Evolutionary conservation across 1,284 basidiomycete genomes (phyloP).

Genomic region (Kalmanozyma brasiliensis): DNA sequence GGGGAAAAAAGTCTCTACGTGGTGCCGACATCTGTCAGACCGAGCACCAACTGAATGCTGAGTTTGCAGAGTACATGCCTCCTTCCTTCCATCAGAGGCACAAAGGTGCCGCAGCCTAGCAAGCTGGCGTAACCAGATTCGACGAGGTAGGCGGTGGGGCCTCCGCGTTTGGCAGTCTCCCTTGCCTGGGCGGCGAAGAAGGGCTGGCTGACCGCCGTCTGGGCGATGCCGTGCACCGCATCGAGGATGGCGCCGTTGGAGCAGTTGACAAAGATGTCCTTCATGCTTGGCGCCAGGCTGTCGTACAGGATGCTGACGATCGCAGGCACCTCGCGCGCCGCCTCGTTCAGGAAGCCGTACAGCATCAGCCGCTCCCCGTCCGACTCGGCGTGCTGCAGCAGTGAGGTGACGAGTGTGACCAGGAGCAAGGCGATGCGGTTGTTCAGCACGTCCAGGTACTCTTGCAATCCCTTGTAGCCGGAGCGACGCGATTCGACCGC

Average conservation of each 20-base stretch:
- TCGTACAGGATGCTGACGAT: constrained; percentile 65
- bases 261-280: constrained; percentile 59
- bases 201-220: constrained; percentile 58
- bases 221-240: constrained; percentile 59
- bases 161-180: constrained; percentile 61
- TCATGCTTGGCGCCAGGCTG: constrained; percentile 56
- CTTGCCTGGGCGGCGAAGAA: constrained; percentile 62
- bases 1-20: constrained; percentile 4
- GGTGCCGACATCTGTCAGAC: constrained; percentile 57
- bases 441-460: constrained; percentile 52
- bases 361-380: constrained; percentile 57
- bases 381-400: constrained; percentile 59
- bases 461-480: constrained; percentile 45
- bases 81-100: constrained; percentile 45
- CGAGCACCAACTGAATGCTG: constrained; percentile 53
- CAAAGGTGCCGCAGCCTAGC: constrained; percentile 60
- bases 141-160: constrained; percentile 56
- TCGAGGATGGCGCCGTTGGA: constrained; percentile 59
- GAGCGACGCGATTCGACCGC: constrained; percentile 47
- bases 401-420: constrained; percentile 54
- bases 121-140: constrained; percentile 60
- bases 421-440: constrained; percentile 61
- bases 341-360: constrained; percentile 60
- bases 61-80: constrained; percentile 55
- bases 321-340: constrained; percentile 55